Evolutionary conservation across 208 protist species (phyloP).

Genomic region (Wallacemonas sp.): DNA sequence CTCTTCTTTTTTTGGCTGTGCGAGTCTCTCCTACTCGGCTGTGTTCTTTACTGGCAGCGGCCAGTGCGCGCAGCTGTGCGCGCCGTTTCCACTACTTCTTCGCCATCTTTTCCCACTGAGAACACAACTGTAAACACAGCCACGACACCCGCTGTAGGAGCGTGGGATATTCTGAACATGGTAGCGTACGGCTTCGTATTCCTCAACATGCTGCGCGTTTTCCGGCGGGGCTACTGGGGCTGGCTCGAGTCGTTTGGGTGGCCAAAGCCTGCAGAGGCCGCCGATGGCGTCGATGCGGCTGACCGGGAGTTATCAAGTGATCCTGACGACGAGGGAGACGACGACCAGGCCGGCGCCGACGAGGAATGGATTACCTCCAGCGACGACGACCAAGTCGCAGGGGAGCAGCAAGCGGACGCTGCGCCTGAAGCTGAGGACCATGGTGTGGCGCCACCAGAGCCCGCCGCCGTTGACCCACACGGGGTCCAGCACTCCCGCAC

Average conservation of each 20-base stretch:
- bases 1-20: neutral
- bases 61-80: neutral
- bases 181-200: neutral
- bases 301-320: slow-evolving; percentile 4
- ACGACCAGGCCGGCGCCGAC: neutral
- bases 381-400: neutral
- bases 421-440: neutral
- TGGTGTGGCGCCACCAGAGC: neutral
- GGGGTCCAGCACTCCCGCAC: neutral
- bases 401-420: neutral
- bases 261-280: neutral
- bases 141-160: too few relatives aligned
- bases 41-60: slow-evolving; percentile 10
- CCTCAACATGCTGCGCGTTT: slow-evolving; percentile 6
- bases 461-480: neutral
- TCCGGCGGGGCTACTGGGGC: neutral
- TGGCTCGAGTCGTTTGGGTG: slow-evolving; percentile 10
- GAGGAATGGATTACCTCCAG: slow-evolving; percentile 10
- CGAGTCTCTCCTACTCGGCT: neutral
- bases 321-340: neutral
- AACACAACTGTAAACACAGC: too few relatives aligned
- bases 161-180: neutral
- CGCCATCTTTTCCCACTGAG: too few relatives aligned
- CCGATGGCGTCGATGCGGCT: slow-evolving; percentile 6
- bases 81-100: too few relatives aligned